phyloP scores from a whole-genome alignment of 202 grass and related monocot species.

The Hordeum pubiflorum region DNA sequence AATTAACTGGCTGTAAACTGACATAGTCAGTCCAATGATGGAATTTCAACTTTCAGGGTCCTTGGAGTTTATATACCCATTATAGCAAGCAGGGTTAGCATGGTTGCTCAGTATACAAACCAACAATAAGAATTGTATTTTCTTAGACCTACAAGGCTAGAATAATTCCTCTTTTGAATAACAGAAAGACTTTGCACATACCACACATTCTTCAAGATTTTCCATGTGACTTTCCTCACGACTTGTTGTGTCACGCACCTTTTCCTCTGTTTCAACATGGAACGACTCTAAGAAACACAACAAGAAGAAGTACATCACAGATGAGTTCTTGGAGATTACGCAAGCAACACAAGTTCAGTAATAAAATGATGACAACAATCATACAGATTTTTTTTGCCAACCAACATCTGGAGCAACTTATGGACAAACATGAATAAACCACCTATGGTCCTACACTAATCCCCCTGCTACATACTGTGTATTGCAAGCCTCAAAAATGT shows the following conservation, averaged over 20 bases:
- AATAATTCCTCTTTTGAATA: not conserved
- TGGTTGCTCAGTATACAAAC: not conserved
- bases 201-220: slow-evolving; percentile 89
- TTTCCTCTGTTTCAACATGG: slow-evolving; percentile 9
- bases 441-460: not conserved
- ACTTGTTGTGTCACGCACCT: slow-evolving; percentile 1
- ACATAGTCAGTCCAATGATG: not conserved
- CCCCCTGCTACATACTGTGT: not conserved
- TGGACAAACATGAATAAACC: not conserved
- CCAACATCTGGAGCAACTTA: not conserved
- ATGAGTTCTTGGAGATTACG: not conserved
- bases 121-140: not conserved
- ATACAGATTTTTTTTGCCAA: not conserved
- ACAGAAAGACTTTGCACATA: slow-evolving; percentile 32
- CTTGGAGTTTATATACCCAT: not conserved
- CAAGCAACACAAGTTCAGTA: not conserved
- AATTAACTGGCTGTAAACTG: not conserved
- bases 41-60: not conserved
- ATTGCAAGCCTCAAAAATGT: slow-evolving; percentile 9
- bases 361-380: slow-evolving; percentile 11
- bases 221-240: slow-evolving; percentile 41
- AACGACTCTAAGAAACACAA: slow-evolving; percentile 26
- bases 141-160: not conserved
- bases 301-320: not conserved
- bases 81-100: not conserved